Base-by-base conservation (phyloP, 1,284 basidiomycete genomes). In the Tylopilus sp. region DNA sequence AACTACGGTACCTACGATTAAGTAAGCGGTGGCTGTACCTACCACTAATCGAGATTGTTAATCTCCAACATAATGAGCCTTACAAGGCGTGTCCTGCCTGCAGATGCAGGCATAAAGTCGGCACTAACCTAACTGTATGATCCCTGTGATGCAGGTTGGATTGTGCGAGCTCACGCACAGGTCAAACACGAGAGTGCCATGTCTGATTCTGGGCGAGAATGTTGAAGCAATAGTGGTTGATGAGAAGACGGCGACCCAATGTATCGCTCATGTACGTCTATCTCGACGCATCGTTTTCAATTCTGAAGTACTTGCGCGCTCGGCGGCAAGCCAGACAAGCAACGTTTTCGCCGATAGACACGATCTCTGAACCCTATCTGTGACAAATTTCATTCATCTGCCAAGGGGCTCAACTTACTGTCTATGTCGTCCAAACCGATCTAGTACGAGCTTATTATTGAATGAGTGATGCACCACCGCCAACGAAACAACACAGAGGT, bases 401-500 rank as follows among this genome's bases (percentile, higher is more conserved):
- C 94, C 12, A 93, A 93, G 96, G 97, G 1, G 95, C 97, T 5
- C 87, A 97, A 57, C 86, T 99, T 2, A 98, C 97, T 0, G 92
- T 99, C 29, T 97, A 99, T 75, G 93, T 98, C 29, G 95, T 98
- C 65, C 90, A 95, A n/a, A n/a, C n/a, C n/a, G n/a, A n/a, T n/a
- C n/a, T n/a, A n/a, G 70, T 96, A 92, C 73, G 95, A 97, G 69
- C 84, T 93, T 18, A 88, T 86, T 5, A 90, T 97, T 13, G 96
- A 99, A 79, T 85, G 96, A 29, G 98, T 98, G 1, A 95, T 99
- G 83, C 95, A 98, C 71, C 94, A 96, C 97, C 97, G 1, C 97
- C 97, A 0, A 97, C 99, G 91, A 99, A 99, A 80, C 93, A 96
- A 8, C 99, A 99, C 86, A 89, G 97, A 69, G 98, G 99, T 79